Evolutionary conservation across 805 yeast species (phyloP).

Genomic region (Candida nitratophila): DNA sequence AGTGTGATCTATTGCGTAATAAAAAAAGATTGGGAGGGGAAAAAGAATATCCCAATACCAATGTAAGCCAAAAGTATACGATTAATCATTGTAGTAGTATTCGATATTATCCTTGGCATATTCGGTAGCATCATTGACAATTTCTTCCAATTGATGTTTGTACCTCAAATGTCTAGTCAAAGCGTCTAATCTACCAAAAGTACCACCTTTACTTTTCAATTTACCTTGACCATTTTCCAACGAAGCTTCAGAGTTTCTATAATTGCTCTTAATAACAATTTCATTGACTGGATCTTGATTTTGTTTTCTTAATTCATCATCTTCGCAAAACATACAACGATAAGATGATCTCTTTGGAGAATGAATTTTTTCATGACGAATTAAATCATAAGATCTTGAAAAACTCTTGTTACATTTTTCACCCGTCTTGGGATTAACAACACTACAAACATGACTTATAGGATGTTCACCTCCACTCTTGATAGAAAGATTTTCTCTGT

Average conservation of each 20-base stretch:
- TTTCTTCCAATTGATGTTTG: conserved; percentile 69
- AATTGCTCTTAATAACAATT: conserved; percentile 27
- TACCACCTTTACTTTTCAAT: conserved; percentile 18
- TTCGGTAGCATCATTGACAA: conserved; percentile 62
- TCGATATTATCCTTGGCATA: conserved; percentile 76
- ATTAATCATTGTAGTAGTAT: conserved; percentile 29
- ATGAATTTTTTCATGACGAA: conserved; percentile 94
- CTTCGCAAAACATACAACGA: conserved; percentile 82
- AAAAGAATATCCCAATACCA: too few species aligned
- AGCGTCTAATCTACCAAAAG: conserved; percentile 92
- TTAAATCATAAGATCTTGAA: conserved; percentile 90
- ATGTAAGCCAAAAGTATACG: too few species aligned
- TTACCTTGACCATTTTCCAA: conserved; percentile 19
- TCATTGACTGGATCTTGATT: conserved; percentile 38
- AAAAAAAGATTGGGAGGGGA: too few species aligned
- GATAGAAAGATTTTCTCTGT: not conserved
- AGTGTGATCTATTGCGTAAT: too few species aligned
- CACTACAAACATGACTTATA: conserved; percentile 44
- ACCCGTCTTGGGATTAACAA: conserved; percentile 55
- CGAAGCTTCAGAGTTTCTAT: conserved; percentile 20
- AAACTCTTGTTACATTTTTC: conserved; percentile 68
- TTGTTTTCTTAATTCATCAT: conserved; percentile 41
- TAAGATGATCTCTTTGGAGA: conserved; percentile 80
- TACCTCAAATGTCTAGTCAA: conserved; percentile 88
- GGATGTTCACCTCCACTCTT: conserved; percentile 1